These are phyloP conservation scores for Ceratobasidium sp. DNA, from an alignment of 1,284 basidiomycete species.

Conservation along the genomic window DNA sequence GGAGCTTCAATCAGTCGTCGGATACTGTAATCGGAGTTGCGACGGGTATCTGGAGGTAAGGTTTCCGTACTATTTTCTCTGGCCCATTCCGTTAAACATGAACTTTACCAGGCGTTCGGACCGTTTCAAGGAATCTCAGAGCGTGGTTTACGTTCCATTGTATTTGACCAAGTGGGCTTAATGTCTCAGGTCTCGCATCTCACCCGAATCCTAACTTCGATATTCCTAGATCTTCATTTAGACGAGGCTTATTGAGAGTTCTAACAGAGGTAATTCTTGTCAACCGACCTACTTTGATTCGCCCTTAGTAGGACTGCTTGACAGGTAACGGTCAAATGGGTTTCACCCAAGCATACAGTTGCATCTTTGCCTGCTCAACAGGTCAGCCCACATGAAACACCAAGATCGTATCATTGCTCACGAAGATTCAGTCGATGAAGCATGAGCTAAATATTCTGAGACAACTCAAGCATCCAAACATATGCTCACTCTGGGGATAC, in stretches of 20 bases:
- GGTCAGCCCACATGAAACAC: neutral
- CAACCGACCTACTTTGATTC: neutral
- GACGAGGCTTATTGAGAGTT: conserved; percentile 10
- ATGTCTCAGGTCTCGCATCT: neutral
- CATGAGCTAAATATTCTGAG: conserved; percentile 12
- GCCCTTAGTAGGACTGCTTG: neutral
- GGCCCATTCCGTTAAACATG: neutral
- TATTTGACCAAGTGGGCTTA: neutral
- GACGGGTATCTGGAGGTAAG: conserved; percentile 6
- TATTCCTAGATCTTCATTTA: conserved; percentile 1
- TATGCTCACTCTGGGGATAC: conserved; percentile 20
- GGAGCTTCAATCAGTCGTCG: neutral
- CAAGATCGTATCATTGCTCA: no score
- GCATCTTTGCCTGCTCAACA: neutral
- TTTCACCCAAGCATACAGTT: neutral
- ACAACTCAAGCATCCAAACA: conserved; percentile 29
- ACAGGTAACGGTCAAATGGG: conserved; percentile 10
- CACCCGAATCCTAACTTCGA: neutral
- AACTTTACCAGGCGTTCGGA: neutral
- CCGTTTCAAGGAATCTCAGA: neutral
- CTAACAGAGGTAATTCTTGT: neutral
- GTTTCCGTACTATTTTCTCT: neutral
- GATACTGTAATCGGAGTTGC: neutral
- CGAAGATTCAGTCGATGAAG: conserved; percentile 2
- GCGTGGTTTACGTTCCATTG: neutral